A percentile compares a stretch with the other conserved stretches of the same genome.
These are phyloP conservation scores for Spergularia azorica DNA, from an alignment of 179 eudicot genomes.

Conservation along the genomic window DNA sequence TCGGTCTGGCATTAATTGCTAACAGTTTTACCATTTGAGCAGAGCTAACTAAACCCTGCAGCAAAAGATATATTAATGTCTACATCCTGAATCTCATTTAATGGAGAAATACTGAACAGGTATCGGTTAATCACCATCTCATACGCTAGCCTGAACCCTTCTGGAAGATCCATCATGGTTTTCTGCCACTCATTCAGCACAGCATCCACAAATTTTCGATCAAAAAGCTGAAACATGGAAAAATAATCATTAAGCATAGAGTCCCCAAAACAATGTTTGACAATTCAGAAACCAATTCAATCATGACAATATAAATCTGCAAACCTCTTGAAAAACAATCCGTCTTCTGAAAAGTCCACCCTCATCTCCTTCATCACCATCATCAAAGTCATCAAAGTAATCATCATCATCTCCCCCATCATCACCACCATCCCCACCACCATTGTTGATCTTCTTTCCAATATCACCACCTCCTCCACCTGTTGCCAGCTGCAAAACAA, in stretches of 20 bases:
- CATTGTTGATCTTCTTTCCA: conserved; percentile 70
- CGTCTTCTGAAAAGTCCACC: conserved; percentile 87
- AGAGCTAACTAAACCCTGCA: conserved; percentile 91
- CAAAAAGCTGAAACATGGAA: conserved; percentile 65
- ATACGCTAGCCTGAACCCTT: conserved; percentile 91
- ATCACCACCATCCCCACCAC: conserved; percentile 98
- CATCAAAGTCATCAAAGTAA: conserved; percentile 95
- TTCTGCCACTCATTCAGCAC: conserved; percentile 96
- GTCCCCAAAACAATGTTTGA: not conserved
- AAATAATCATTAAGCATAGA: conserved; percentile 7
- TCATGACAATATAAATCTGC: conserved; percentile 10
- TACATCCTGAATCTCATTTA: not conserved
- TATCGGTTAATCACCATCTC: conserved; percentile 60
- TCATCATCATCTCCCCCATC: conserved; percentile 96
- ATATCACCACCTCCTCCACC: conserved; percentile 94
- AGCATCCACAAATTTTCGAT: conserved; percentile 85
- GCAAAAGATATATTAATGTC: conserved; percentile 22
- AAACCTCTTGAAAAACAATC: conserved; percentile 75
- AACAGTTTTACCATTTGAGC: conserved; percentile 85
- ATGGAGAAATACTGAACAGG: conserved; percentile 6
- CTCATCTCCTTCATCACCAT: conserved; percentile 96
- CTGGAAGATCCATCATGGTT: conserved; percentile 95
- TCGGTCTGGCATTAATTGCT: conserved; percentile 87
- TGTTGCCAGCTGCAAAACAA: conserved; percentile 51
- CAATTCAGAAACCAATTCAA: not conserved